Evolutionary conservation across 2,329 filamentous ascomycete genomes (phyloP).

Genomic region (Microcyclospora pomicola): DNA sequence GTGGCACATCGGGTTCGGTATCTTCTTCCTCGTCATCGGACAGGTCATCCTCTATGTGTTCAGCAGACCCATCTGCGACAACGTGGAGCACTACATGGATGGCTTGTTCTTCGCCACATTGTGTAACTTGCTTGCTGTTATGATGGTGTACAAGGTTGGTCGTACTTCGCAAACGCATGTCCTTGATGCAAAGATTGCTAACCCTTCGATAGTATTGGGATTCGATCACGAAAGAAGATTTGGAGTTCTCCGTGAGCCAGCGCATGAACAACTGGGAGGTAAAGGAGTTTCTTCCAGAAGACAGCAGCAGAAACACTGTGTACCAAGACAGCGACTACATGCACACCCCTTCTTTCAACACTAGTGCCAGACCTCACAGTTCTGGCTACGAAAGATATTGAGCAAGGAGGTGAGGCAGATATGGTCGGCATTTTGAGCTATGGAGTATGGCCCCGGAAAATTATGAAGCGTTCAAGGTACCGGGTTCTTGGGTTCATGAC

Average conservation of each 20-base stretch:
- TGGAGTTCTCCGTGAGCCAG: slow-evolving; percentile 93
- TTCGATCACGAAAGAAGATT: slow-evolving; percentile 93
- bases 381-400: too few relatives aligned
- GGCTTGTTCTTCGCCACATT: slow-evolving; percentile 88
- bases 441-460: too few relatives aligned
- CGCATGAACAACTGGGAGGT: slow-evolving; percentile 98
- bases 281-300: slow-evolving; percentile 47
- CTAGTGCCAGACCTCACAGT: neutral
- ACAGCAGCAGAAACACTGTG: slow-evolving; percentile 7
- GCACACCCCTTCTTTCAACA: neutral
- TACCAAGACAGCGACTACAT: slow-evolving; percentile 7
- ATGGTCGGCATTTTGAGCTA: too few relatives aligned
- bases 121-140: slow-evolving; percentile 85
- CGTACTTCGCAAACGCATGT: neutral
- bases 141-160: slow-evolving; percentile 97
- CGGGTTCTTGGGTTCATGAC: too few relatives aligned
- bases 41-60: slow-evolving; percentile 90
- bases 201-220: slow-evolving; percentile 69
- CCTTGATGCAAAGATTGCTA: neutral
- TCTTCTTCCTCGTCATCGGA: slow-evolving; percentile 81
- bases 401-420: too few relatives aligned
- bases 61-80: slow-evolving; percentile 69
- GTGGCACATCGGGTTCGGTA: slow-evolving; percentile 77
- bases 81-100: slow-evolving; percentile 82
- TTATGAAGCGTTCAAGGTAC: too few relatives aligned